Evolutionary conservation across 2,329 filamentous ascomycete species (phyloP), one percentile per base, ranked within the genome.

Genomic region (Monilinia aucupariae): DNA sequence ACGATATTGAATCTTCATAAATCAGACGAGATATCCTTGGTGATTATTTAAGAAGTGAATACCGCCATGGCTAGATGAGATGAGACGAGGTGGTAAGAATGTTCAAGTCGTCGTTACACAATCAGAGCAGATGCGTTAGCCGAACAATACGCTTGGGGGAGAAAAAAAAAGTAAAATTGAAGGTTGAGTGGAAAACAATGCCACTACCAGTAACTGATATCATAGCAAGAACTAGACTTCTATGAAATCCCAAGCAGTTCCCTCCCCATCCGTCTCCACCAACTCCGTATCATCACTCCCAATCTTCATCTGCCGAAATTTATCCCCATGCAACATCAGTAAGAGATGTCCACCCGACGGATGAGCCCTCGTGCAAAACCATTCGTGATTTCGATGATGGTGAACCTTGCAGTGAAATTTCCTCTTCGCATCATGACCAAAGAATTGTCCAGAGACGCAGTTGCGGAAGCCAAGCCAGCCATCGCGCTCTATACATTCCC

Each of bases 381-480:
- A 47, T 27, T 61, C 59, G 12, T 61, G 1, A 2, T 13, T 15
- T 20, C 15, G 25, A 47, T 61, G 59, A 4, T 61, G 59, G 5
- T 6, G 0, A 25, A 61, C 59, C 39, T 54, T 61, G 20, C 48
- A 52, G 3, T 37, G 4, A 8, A 45, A 61, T 15, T 45, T 53
- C 0, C 59, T 3, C 2, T 54, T 47, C 2, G 1, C 2, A 37
- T 61, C 59, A 54, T 61, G 59, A 0, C 59, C 59, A 22, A 61
- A 54, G 27, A 61, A 61, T 45, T 30, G 49, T 27, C 49, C 59
- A 0, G 59, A 61, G 7, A 61, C 49, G 30, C 49, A 47, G 20
- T 61, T 61, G 27, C 59, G 49, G n/a, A 61, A 54, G 13, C 59
- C 59, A 15, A 61, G n/a, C 59, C 59, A 61, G 6, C 59, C 59